phyloP scores from a whole-genome alignment of 768 basidiomycete genomes.

The Termitomyces sp. region DNA sequence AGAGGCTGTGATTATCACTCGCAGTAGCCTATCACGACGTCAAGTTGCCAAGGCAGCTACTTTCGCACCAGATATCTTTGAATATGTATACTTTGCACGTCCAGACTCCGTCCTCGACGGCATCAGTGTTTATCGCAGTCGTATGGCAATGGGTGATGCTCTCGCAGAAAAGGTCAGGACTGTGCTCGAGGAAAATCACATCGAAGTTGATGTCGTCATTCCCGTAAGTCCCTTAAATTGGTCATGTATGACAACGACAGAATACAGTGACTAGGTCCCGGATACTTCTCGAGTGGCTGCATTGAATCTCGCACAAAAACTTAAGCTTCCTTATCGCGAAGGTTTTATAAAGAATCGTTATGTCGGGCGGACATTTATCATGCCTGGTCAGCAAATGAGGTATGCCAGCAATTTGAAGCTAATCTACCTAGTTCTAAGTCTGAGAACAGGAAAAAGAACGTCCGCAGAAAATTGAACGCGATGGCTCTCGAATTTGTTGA shows the following conservation, averaged over 20 bases:
- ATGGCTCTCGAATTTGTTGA: constrained; percentile 95
- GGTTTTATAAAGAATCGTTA: constrained; percentile 99
- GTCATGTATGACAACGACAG: not conserved
- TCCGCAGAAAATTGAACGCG: constrained; percentile 91
- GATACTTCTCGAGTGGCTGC: constrained; percentile 97
- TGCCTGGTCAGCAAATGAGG: constrained; percentile 98
- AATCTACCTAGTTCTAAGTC: not conserved
- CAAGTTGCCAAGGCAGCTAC: constrained; percentile 63
- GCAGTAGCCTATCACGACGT: constrained; percentile 66
- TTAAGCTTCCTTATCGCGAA: constrained; percentile 89
- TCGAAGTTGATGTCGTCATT: constrained; percentile 92
- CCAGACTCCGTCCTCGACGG: constrained; percentile 98
- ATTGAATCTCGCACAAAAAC: constrained; percentile 87
- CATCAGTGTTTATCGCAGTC: constrained; percentile 92
- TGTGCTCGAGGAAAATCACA: constrained; percentile 59
- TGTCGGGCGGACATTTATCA: constrained; percentile 97
- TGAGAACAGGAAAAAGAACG: constrained; percentile 74
- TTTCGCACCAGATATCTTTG: constrained; percentile 98
- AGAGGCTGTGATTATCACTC: constrained; percentile 94
- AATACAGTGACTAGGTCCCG: constrained; percentile 55
- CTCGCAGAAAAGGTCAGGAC: constrained; percentile 83
- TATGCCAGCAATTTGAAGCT: constrained; percentile 15
- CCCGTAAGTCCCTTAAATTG: constrained; percentile 46
- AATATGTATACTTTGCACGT: constrained; percentile 97
- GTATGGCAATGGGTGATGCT: constrained; percentile 99